These are phyloP conservation scores for Malus orientalis DNA, from an alignment of 306 rosid species.

Conservation along the genomic window DNA sequence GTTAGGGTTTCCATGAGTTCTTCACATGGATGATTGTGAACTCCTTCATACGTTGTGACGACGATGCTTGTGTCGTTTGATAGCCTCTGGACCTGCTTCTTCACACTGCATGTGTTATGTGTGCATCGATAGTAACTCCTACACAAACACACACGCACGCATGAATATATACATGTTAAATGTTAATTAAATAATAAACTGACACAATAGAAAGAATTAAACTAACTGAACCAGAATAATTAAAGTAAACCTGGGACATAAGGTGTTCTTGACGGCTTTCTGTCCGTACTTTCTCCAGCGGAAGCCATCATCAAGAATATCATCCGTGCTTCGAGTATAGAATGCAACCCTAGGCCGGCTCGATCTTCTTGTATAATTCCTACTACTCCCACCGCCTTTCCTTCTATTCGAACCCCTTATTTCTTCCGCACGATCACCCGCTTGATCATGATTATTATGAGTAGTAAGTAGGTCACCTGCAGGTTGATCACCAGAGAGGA, in stretches of 20 bases:
- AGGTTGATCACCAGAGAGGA: slow-evolving; percentile 36
- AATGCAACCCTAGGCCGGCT: slow-evolving; percentile 70
- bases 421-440: slow-evolving; percentile 9
- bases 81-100: slow-evolving; percentile 90
- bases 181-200: no score
- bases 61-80: slow-evolving; percentile 75
- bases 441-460: not conserved
- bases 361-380: slow-evolving; percentile 24
- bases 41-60: slow-evolving; percentile 86
- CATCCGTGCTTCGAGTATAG: slow-evolving; percentile 77
- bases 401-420: slow-evolving; percentile 22
- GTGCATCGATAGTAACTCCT: slow-evolving; percentile 95
- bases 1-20: slow-evolving; percentile 87
- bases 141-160: not conserved
- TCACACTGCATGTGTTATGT: slow-evolving; percentile 84
- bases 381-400: slow-evolving; percentile 2
- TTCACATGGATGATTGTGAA: slow-evolving; percentile 85
- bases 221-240: not conserved
- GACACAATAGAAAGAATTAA: not conserved
- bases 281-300: slow-evolving; percentile 96
- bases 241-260: slow-evolving; percentile 54
- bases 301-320: slow-evolving; percentile 82
- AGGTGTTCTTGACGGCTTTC: slow-evolving; percentile 78
- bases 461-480: not conserved
- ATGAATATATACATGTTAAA: no score